phyloP scores from a whole-genome alignment of 352 stramenopile species.

The Plasmopara viticola region DNA sequence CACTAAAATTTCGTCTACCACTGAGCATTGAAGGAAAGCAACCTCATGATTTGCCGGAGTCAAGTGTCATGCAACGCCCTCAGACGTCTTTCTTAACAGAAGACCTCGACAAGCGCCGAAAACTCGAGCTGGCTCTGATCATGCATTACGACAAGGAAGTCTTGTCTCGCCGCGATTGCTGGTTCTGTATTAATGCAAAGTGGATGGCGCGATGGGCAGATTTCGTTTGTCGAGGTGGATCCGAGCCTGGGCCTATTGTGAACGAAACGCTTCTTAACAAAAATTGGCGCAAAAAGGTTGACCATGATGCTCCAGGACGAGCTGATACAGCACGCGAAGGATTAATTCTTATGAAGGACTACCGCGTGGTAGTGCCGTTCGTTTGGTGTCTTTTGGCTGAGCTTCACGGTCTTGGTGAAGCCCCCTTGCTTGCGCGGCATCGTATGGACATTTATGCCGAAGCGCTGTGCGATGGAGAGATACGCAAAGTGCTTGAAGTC shows the following conservation, averaged over 20 bases:
- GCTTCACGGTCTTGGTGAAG: slow-evolving; percentile 49
- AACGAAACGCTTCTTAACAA: slow-evolving; percentile 49
- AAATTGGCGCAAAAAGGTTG: slow-evolving; percentile 24
- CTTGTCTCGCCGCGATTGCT: slow-evolving; percentile 62
- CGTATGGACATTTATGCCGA: slow-evolving; percentile 45
- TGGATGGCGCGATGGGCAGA: slow-evolving; percentile 63
- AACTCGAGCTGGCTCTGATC: slow-evolving; percentile 55
- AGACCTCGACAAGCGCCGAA: slow-evolving; percentile 52
- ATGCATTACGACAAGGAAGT: slow-evolving; percentile 52
- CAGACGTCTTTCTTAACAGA: slow-evolving; percentile 22
- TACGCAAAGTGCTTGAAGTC: slow-evolving; percentile 32
- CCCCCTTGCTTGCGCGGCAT: slow-evolving; percentile 38
- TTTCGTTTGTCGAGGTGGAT: slow-evolving; percentile 46
- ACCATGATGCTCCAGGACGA: slow-evolving; percentile 28
- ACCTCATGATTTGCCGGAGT: not conserved
- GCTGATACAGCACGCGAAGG: slow-evolving; percentile 37
- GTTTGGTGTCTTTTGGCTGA: slow-evolving; percentile 67
- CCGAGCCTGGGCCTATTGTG: slow-evolving; percentile 52
- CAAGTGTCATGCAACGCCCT: slow-evolving; percentile 5
- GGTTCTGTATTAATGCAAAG: slow-evolving; percentile 56
- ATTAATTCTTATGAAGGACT: slow-evolving; percentile 48
- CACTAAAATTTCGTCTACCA: slow-evolving; percentile 47
- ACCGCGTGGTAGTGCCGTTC: slow-evolving; percentile 64
- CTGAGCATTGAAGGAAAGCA: slow-evolving; percentile 3
- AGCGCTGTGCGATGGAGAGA: slow-evolving; percentile 28